Conservation (phyloP, 2,329 filamentous ascomycete genomes). For the Magnaporthiopsis rhizophila region DNA sequence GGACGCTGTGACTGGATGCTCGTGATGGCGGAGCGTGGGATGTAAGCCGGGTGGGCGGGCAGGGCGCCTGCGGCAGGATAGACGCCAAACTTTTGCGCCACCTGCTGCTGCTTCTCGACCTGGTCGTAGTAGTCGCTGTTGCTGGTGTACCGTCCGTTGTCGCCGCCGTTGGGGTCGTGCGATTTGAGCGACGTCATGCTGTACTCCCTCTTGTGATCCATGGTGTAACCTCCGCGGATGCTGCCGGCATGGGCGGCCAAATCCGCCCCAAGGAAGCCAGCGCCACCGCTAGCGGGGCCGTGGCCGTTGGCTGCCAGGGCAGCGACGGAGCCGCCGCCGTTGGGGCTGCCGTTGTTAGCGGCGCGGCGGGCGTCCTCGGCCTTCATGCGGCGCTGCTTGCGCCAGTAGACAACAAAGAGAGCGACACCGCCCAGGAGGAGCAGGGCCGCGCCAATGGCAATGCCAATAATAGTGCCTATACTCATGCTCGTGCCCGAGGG, state of each 20-base stretch:
- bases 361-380: slow-evolving; percentile 18
- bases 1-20: slow-evolving; percentile 7
- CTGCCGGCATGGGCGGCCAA: background rate
- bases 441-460: slow-evolving; percentile 37
- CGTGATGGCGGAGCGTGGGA: slow-evolving; percentile 24
- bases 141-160: slow-evolving; percentile 18
- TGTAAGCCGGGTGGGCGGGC: slow-evolving; percentile 42
- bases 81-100: slow-evolving; percentile 10
- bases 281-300: slow-evolving; percentile 10
- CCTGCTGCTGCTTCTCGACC: slow-evolving; percentile 13
- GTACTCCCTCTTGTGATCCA: slow-evolving; percentile 22
- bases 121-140: slow-evolving; percentile 33
- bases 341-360: slow-evolving; percentile 12
- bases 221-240: slow-evolving; percentile 17
- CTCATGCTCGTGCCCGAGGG: slow-evolving; percentile 25
- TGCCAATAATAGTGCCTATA: slow-evolving; percentile 44
- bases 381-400: slow-evolving; percentile 28
- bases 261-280: background rate
- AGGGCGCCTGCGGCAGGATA: slow-evolving; percentile 21
- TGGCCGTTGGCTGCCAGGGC: slow-evolving; percentile 13
- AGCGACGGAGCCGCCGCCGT: slow-evolving; percentile 18
- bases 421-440: slow-evolving; percentile 32
- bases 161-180: slow-evolving; percentile 10
- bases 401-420: slow-evolving; percentile 41
- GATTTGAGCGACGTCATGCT: slow-evolving; percentile 1